phyloP scores from a whole-genome alignment of 176 grass and related monocot species.

The Carex kokanica region DNA sequence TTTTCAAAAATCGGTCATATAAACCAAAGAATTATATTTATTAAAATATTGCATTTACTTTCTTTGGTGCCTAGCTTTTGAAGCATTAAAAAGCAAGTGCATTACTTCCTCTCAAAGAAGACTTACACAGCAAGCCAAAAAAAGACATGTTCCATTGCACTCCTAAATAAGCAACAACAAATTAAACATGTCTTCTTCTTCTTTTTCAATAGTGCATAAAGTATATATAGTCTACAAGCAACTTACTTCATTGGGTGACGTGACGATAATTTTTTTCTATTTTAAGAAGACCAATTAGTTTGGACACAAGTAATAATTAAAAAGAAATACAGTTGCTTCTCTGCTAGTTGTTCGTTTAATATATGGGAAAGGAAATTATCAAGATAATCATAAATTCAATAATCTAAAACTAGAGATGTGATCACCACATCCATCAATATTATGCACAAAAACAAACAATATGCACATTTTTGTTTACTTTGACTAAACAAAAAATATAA shows the following conservation, averaged over 20 bases:
- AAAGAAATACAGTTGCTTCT: constrained; percentile 9
- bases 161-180: neutral
- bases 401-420: neutral
- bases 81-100: neutral
- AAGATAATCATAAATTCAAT: constrained; percentile 11
- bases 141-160: neutral
- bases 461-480: neutral
- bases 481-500: neutral
- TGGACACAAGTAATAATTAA: neutral
- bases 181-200: neutral
- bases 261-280: neutral
- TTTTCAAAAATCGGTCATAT: too few relatives aligned
- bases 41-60: neutral
- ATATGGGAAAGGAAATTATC: neutral
- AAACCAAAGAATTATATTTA: neutral
- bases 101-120: constrained; percentile 5
- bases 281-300: neutral
- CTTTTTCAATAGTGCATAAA: neutral
- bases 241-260: neutral
- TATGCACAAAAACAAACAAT: constrained; percentile 8
- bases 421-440: constrained; percentile 2
- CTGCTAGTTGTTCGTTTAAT: neutral
- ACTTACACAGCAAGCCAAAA: neutral
- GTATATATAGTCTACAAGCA: neutral
- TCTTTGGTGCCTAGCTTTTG: neutral